Percentiles rank a stretch among this genome's conserved stretches.
These are phyloP conservation scores for Halophytophthora batemanensis DNA, from an alignment of 352 stramenopile genomes.

Conservation along the genomic window DNA sequence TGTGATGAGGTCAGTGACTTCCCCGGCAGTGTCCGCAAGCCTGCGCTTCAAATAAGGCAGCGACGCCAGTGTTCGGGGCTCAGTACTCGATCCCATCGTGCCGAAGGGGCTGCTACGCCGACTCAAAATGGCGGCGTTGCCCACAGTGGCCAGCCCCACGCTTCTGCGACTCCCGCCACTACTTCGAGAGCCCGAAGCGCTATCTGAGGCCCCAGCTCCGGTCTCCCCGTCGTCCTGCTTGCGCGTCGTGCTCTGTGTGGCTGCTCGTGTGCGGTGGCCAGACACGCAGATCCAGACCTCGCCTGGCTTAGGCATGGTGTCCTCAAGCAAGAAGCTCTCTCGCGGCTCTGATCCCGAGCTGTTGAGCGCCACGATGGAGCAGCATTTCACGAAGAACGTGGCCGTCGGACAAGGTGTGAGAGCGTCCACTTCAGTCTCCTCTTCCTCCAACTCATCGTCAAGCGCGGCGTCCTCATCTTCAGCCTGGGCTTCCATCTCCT, in stretches of 20 bases:
- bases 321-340: slow-evolving; percentile 68
- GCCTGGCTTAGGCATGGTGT: slow-evolving; percentile 71
- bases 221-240: slow-evolving; percentile 20
- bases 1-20: slow-evolving; percentile 70
- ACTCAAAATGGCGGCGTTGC: slow-evolving; percentile 24
- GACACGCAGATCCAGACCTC: slow-evolving; percentile 76
- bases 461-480: slow-evolving; percentile 7
- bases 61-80: slow-evolving; percentile 31
- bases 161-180: slow-evolving; percentile 18
- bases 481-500: slow-evolving; percentile 8
- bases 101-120: slow-evolving; percentile 32
- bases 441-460: slow-evolving; percentile 8
- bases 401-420: slow-evolving; percentile 8
- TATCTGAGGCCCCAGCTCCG: slow-evolving; percentile 1
- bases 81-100: slow-evolving; percentile 15
- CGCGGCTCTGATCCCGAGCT: slow-evolving; percentile 27
- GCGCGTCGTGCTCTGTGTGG: slow-evolving; percentile 29
- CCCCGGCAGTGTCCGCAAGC: slow-evolving; percentile 36
- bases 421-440: slow-evolving; percentile 11
- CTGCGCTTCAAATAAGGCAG: slow-evolving; percentile 40
- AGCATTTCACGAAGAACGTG: slow-evolving; percentile 55
- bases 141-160: slow-evolving; percentile 17
- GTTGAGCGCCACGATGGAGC: slow-evolving; percentile 48
- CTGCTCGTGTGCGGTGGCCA: slow-evolving; percentile 40
- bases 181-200: slow-evolving; percentile 1